Evolutionary conservation across 1,139 yeast genomes (phyloP).

Genomic region (Eremothecium gossypii): DNA sequence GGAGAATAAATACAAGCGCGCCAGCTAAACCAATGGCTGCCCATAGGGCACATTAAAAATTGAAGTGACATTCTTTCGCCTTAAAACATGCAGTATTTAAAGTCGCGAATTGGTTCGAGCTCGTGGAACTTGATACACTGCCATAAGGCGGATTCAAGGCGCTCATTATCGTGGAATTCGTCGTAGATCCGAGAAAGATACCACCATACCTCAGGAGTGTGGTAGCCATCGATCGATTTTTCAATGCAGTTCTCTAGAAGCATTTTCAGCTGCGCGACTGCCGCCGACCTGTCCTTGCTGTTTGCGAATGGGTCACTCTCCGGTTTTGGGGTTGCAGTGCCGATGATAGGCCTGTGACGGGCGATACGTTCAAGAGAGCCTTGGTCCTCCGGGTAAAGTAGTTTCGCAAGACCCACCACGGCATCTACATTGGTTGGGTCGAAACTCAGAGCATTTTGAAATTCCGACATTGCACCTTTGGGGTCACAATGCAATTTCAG

Average conservation of each 20-base stretch:
- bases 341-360: conserved; percentile 8
- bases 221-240: conserved; percentile 41
- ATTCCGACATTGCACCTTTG: conserved; percentile 49
- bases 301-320: conserved; percentile 28
- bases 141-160: conserved; percentile 51
- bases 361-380: conserved; percentile 10
- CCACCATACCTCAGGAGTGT: conserved; percentile 67
- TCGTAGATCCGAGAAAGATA: conserved; percentile 59
- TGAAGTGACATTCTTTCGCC: neutral
- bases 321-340: conserved; percentile 6
- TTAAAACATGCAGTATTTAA: conserved; percentile 24
- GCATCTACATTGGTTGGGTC: conserved; percentile 46
- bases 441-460: conserved; percentile 56
- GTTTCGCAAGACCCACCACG: conserved; percentile 55
- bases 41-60: no score
- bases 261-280: conserved; percentile 53
- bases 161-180: conserved; percentile 44
- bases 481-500: conserved; percentile 32
- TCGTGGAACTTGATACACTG: conserved; percentile 62
- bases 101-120: conserved; percentile 49
- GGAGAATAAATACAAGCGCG: no score
- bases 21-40: no score
- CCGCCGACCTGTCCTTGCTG: conserved; percentile 52
- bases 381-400: conserved; percentile 35
- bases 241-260: conserved; percentile 52